Evolutionary conservation across 1,139 yeast species (phyloP).

Genomic region (Arxiozyma telluris): DNA sequence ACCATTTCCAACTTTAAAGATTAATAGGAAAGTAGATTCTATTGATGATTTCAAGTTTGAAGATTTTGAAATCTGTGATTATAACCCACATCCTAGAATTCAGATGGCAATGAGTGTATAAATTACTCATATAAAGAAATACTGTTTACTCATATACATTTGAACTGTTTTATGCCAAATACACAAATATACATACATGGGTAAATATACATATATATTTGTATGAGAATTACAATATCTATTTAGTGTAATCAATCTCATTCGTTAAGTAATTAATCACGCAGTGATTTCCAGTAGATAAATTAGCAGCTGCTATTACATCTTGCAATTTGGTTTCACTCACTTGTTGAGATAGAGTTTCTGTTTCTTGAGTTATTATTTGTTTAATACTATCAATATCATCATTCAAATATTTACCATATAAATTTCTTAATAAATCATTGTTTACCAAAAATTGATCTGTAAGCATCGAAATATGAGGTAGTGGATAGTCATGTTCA

Average conservation of each 20-base stretch:
- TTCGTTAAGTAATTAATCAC: constrained; percentile 32
- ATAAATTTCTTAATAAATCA: constrained; percentile 19
- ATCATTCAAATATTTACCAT: constrained; percentile 11
- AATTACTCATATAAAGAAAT: not conserved
- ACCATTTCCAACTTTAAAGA: constrained; percentile 65
- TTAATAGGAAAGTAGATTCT: constrained; percentile 54
- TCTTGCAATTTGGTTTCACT: constrained; percentile 30
- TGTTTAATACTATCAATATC: constrained; percentile 21
- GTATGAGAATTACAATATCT: not conserved
- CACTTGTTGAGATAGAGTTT: not conserved
- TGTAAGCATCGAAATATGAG: constrained; percentile 17
- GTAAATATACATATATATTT: too few species aligned
- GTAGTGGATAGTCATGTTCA: constrained; percentile 25
- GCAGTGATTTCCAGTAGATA: constrained; percentile 28
- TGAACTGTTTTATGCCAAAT: not conserved
- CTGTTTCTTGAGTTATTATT: constrained; percentile 26
- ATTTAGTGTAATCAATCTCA: constrained; percentile 18
- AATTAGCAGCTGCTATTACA: constrained; percentile 33
- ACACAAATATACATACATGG: too few species aligned
- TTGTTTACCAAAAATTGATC: constrained; percentile 13
- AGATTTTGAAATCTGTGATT: constrained; percentile 72
- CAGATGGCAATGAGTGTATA: constrained; percentile 76
- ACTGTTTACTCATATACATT: not conserved
- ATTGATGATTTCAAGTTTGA: constrained; percentile 86
- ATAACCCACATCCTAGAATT: constrained; percentile 73